These are phyloP conservation scores for Wallacemonas rigidus DNA, from an alignment of 208 protist genomes.

Conservation along the genomic window DNA sequence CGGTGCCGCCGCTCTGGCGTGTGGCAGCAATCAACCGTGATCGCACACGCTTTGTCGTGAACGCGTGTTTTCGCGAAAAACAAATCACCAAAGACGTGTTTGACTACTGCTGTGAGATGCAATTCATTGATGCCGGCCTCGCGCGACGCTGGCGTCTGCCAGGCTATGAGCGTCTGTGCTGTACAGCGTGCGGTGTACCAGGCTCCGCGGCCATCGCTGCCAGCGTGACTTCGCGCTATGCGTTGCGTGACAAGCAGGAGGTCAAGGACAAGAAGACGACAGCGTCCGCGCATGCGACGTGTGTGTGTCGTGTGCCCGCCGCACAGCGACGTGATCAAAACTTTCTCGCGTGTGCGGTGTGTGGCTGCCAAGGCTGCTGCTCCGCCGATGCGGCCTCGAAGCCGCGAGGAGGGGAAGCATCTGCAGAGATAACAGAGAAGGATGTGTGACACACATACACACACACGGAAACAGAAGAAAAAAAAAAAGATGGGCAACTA, in stretches of 20 bases:
- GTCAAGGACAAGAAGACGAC: constrained; percentile 26
- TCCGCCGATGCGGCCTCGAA: constrained; percentile 42
- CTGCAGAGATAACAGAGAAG: too few relatives aligned
- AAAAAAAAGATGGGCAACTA: too few relatives aligned
- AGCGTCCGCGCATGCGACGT: constrained; percentile 35
- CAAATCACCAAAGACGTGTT: constrained; percentile 65
- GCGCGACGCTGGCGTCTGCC: constrained; percentile 76
- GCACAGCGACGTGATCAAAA: constrained; percentile 50
- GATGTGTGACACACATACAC: too few relatives aligned
- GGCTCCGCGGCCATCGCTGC: constrained; percentile 65
- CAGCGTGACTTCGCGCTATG: constrained; percentile 50
- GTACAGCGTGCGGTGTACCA: constrained; percentile 75
- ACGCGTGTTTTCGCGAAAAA: constrained; percentile 53
- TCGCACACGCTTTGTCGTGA: constrained; percentile 82
- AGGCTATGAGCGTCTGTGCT: constrained; percentile 86
- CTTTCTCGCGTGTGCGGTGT: constrained; percentile 76
- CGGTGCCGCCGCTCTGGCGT: constrained; percentile 75
- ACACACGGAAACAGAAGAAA: too few relatives aligned
- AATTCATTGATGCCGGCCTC: constrained; percentile 81
- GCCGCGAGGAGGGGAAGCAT: not conserved
- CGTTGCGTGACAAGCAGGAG: constrained; percentile 52
- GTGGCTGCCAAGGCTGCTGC: constrained; percentile 78
- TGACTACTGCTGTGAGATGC: constrained; percentile 87
- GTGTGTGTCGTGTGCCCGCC: constrained; percentile 80
- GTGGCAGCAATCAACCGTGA: constrained; percentile 81